Evolutionary conservation across 345 rosid species (phyloP).

Genomic region (Eucalyptus decipiens): DNA sequence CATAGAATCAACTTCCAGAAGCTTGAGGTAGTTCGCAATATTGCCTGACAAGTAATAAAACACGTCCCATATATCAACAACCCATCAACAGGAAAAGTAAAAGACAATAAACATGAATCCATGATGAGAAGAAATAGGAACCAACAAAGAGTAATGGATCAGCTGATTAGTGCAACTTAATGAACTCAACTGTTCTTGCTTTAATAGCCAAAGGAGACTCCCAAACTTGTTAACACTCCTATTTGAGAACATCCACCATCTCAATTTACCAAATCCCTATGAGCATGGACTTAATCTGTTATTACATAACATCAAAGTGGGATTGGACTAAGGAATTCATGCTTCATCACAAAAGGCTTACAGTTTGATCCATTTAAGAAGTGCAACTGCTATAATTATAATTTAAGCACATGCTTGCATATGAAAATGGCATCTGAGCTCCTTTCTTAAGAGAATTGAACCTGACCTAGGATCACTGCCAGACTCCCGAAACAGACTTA

Average conservation of each 20-base stretch:
- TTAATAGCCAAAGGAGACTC: background rate
- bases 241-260: background rate
- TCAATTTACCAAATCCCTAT: background rate
- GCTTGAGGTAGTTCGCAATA: slow-evolving; percentile 74
- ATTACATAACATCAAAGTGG: background rate
- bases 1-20: slow-evolving; percentile 82
- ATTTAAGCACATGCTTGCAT: background rate
- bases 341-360: background rate
- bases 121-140: background rate
- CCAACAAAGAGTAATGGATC: background rate
- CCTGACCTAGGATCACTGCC: background rate
- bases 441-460: background rate
- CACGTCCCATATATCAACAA: background rate
- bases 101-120: background rate
- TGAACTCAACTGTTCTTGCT: background rate
- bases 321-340: background rate
- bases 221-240: background rate
- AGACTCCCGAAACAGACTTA: background rate
- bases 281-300: background rate
- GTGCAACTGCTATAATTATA: background rate
- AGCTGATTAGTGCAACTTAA: background rate
- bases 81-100: background rate
- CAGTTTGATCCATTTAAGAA: background rate
- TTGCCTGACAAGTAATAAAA: slow-evolving; percentile 31
- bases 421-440: background rate